Evolutionary conservation across 1,284 basidiomycete genomes (phyloP).

Genomic region (Cerioporus squamosus): DNA sequence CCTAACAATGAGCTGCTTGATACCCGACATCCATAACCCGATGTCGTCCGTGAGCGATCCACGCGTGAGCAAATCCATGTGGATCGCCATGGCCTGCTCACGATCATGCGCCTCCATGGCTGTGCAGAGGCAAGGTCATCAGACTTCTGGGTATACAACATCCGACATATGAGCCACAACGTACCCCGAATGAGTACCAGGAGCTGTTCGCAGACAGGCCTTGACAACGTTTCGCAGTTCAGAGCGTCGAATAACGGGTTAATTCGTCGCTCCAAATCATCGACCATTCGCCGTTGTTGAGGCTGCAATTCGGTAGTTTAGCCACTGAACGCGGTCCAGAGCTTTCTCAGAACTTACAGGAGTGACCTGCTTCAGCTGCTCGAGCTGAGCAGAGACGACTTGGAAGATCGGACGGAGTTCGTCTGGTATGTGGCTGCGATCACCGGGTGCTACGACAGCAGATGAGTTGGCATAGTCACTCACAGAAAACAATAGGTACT

Average conservation of each 20-base stretch:
- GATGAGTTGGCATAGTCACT: not conserved
- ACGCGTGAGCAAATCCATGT: constrained; percentile 78
- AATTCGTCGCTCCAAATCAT: constrained; percentile 88
- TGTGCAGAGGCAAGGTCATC: constrained; percentile 36
- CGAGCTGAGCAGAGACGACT: constrained; percentile 66
- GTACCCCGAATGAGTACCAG: constrained; percentile 69
- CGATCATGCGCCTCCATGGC: constrained; percentile 79
- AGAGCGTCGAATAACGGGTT: constrained; percentile 89
- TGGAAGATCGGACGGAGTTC: constrained; percentile 69
- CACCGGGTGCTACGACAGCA: constrained; percentile 73
- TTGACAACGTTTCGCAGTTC: constrained; percentile 89
- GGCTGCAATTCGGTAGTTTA: constrained; percentile 48
- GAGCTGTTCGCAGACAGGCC: constrained; percentile 71
- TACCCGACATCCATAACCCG: constrained; percentile 84
- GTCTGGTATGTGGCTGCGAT: constrained; percentile 89
- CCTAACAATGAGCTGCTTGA: constrained; percentile 82
- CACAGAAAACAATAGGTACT: constrained; percentile 39
- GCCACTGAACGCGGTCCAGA: not conserved
- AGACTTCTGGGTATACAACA: constrained; percentile 10
- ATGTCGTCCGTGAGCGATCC: constrained; percentile 82
- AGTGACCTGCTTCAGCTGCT: constrained; percentile 67
- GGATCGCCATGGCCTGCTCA: constrained; percentile 73
- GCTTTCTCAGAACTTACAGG: constrained; percentile 55
- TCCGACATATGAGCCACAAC: constrained; percentile 24
- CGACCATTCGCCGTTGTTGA: constrained; percentile 83